Base-by-base conservation (phyloP, 163 green algal genomes). In the Chlorella variabilis region DNA sequence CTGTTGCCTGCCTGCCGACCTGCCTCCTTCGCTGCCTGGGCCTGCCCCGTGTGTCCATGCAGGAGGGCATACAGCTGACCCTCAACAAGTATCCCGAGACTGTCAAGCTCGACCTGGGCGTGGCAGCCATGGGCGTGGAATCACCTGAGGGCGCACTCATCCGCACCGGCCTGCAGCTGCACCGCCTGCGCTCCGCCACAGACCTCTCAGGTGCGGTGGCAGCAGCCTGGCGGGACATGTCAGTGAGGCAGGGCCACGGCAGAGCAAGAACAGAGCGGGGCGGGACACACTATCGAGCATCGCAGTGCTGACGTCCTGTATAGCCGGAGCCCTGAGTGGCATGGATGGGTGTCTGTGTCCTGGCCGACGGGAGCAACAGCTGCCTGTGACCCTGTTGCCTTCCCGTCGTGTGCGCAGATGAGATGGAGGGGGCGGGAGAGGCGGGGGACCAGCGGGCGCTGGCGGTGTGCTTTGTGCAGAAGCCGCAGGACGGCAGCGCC, bases 401-500 rank as follows among this genome's bases (percentile, higher is more conserved):
- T 11, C 45, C 45, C 11, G 11, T 15, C 45, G 45, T 54, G 45
- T n/a, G 61, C 71, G 83, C 65, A 90, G 74, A 76, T 36, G 77
- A 75, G 20, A 41, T 75, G 82, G 74, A 89, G 78, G 70, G 71
- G 71, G 49, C 27, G 13, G 36, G 38, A 3, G 69, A 62, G 54
- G 38, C 56, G 8, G 67, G 49, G 5, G 68, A 25, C 7, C 48
- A 71, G 13, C 83, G 63, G 8, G 92, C 93, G 13, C 81, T 98
- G 78, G 74, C 85, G n/a, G 75, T 94, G n/a, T 58, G 75, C 1
- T 88, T 93, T 61, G 79, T 92, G 39, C 88, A 92, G 56, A 79
- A 87, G 34, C 94, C 94, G 13, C 93, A 97, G 85, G 94, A 98
- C 73, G 85, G 85, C 41, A 81, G 77, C 49, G 89, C 93, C 3